phyloP scores from a whole-genome alignment of 345 rosid species.

The Eucalyptus victrix region DNA sequence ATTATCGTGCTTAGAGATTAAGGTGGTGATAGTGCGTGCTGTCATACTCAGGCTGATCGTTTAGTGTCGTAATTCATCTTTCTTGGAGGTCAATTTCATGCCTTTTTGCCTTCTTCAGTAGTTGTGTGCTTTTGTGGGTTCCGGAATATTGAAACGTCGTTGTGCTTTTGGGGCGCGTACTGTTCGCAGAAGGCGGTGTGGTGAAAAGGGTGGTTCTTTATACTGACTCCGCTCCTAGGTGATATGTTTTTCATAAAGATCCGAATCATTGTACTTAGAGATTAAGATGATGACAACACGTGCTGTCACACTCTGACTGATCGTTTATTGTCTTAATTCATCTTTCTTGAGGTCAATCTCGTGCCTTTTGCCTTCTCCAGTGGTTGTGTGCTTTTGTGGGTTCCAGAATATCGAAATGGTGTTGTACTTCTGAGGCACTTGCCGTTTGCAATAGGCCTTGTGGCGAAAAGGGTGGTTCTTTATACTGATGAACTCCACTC shows the following conservation, averaged over 20 bases:
- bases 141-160: neutral
- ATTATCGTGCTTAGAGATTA: neutral
- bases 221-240: neutral
- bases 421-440: neutral
- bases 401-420: neutral
- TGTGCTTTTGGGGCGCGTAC: neutral
- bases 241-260: neutral
- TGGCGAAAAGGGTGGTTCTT: neutral
- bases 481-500: neutral
- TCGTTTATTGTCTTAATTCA: neutral
- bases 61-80: neutral
- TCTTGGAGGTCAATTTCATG: neutral
- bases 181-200: neutral
- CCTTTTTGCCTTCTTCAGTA: neutral
- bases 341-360: neutral
- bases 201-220: neutral
- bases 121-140: neutral
- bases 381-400: neutral
- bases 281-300: no score
- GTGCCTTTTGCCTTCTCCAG: neutral
- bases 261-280: neutral
- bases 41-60: no score
- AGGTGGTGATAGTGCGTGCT: no score
- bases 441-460: neutral
- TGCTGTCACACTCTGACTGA: no score